Conservation (phyloP, 306 rosid genomes). For the Vachellia pachyceras region DNA sequence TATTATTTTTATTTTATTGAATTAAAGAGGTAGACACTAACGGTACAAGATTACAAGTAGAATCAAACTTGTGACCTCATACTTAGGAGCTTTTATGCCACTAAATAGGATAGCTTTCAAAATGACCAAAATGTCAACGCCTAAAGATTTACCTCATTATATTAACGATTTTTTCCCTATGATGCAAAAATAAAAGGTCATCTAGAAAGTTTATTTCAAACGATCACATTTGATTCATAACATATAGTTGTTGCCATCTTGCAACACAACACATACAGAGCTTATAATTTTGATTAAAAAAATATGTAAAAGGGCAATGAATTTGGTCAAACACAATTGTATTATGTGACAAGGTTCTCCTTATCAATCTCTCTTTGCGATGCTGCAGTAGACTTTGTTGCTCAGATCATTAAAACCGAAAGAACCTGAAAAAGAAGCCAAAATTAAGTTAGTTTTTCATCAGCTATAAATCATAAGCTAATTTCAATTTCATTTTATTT, state of each 20-base stretch:
- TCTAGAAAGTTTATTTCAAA: neutral
- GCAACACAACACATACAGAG: slow-evolving; percentile 7
- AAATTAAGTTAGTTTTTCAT: slow-evolving; percentile 13
- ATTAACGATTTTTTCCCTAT: neutral
- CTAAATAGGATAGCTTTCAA: neutral
- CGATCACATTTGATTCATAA: slow-evolving; percentile 30
- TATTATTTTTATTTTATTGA: neutral
- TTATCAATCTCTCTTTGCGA: slow-evolving; percentile 1
- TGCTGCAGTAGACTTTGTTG: neutral
- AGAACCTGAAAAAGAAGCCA: slow-evolving; percentile 37
- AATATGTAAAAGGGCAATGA: neutral
- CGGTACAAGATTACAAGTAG: too few species aligned
- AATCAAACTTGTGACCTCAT: too few species aligned
- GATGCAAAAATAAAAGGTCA: neutral
- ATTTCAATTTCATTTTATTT: neutral
- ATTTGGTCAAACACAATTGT: neutral
- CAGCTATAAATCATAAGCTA: slow-evolving; percentile 4
- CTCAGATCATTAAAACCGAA: slow-evolving; percentile 39
- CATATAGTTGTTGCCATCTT: slow-evolving; percentile 26
- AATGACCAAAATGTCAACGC: neutral
- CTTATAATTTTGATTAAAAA: neutral
- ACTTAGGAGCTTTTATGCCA: too few species aligned
- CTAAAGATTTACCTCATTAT: neutral
- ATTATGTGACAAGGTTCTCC: neutral
- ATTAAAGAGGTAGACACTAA: too few species aligned